A percentile compares a stretch with the other conserved stretches of the same genome.
Conservation (phyloP, 1,284 basidiomycete species). For the Cryptococcus wingfieldii region DNA sequence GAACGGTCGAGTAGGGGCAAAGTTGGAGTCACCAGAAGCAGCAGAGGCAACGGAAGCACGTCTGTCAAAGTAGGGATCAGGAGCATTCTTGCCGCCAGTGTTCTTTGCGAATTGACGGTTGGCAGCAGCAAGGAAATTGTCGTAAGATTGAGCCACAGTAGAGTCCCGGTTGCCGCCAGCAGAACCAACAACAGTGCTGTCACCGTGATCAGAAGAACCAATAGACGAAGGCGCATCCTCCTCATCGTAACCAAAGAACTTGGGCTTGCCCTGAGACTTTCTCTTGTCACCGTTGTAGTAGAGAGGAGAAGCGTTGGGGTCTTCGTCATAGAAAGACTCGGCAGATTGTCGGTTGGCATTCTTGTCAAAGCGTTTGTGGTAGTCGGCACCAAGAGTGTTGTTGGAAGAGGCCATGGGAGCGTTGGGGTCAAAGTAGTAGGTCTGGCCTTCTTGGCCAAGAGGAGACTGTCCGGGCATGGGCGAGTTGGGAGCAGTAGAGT, state of each 20-base stretch:
- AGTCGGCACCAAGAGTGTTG: conserved; percentile 30
- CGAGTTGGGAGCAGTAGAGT: conserved; percentile 38
- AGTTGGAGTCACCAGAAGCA: conserved; percentile 8
- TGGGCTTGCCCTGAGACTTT: conserved; percentile 41
- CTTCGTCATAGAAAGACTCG: conserved; percentile 49
- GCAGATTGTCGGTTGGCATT: conserved; percentile 38
- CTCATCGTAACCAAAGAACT: conserved; percentile 55
- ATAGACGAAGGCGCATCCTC: conserved; percentile 54
- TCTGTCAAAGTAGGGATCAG: conserved; percentile 72
- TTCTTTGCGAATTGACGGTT: conserved; percentile 76
- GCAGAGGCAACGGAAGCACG: conserved; percentile 34
- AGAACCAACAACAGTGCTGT: conserved; percentile 32
- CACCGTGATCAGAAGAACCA: conserved; percentile 43
- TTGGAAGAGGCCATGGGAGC: conserved; percentile 23
- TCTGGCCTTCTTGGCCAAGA: conserved; percentile 14
- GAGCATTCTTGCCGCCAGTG: conserved; percentile 59
- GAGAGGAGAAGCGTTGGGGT: conserved; percentile 38
- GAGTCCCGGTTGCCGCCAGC: conserved; percentile 17
- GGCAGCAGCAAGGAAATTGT: conserved; percentile 75
- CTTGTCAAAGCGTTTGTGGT: conserved; percentile 45
- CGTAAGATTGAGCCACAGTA: conserved; percentile 54
- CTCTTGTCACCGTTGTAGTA: conserved; percentile 39
- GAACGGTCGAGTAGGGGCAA: conserved; percentile 65
- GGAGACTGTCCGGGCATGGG: conserved; percentile 29
- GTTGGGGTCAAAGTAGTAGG: conserved; percentile 30